Evolutionary conservation across 805 yeast genomes (phyloP).

Genomic region (Clavispora phyllophila): DNA sequence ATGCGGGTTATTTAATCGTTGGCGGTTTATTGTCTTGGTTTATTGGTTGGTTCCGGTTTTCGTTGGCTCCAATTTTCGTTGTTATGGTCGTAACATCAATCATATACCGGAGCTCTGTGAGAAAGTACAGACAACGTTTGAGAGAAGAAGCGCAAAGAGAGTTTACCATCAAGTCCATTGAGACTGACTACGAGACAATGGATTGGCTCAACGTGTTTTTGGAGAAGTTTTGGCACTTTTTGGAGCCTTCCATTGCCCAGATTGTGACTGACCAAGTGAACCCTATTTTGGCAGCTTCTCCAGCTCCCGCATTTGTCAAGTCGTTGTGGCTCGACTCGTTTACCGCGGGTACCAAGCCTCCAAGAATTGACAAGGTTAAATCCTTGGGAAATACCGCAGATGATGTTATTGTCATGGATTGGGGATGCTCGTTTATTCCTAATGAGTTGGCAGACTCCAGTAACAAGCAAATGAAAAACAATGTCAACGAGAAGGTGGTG

Average conservation of each 20-base stretch:
- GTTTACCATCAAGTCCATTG: constrained; percentile 72
- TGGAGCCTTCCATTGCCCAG: constrained; percentile 86
- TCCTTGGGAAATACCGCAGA: constrained; percentile 85
- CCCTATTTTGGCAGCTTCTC: constrained; percentile 71
- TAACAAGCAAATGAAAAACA: constrained; percentile 76
- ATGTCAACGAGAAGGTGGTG: constrained; percentile 75
- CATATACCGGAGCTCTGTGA: constrained; percentile 77
- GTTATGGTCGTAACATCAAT: constrained; percentile 58
- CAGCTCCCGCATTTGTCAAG: constrained; percentile 78
- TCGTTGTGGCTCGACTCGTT: constrained; percentile 81
- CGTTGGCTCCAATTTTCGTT: constrained; percentile 77
- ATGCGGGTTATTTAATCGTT: constrained; percentile 61
- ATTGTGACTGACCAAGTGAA: constrained; percentile 83
- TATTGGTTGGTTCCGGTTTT: constrained; percentile 70
- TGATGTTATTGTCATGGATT: constrained; percentile 96
- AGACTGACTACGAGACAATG: constrained; percentile 86
- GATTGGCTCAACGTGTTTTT: constrained; percentile 91
- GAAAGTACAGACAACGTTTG: constrained; percentile 67
- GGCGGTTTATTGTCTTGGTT: constrained; percentile 74
- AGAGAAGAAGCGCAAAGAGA: constrained; percentile 85
- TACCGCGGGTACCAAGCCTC: constrained; percentile 94
- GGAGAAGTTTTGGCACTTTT: constrained; percentile 85
- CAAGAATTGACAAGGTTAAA: constrained; percentile 84
- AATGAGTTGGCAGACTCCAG: constrained; percentile 80
- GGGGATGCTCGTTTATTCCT: constrained; percentile 93